phyloP scores from a whole-genome alignment of 352 stramenopile genomes.

The Phytophthora melonis region DNA sequence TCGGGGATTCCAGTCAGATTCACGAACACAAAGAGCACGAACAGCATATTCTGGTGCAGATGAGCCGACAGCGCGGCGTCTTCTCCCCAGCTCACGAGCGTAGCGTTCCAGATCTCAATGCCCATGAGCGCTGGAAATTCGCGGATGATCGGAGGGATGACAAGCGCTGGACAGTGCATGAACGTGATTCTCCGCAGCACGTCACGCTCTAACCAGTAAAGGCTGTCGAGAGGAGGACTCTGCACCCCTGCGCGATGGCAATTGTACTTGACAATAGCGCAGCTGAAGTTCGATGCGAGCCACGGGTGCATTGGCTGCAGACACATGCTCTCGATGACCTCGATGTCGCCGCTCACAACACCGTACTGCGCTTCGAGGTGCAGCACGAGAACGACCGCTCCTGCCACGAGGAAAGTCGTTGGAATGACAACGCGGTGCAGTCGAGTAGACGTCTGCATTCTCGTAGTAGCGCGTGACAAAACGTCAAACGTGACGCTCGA shows the following conservation, averaged over 20 bases:
- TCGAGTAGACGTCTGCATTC: not conserved
- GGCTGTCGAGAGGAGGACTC: not conserved
- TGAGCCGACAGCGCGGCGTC: constrained; percentile 42
- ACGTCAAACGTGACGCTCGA: not conserved
- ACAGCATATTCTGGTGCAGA: constrained; percentile 35
- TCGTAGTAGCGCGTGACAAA: not conserved
- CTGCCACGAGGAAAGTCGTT: constrained; percentile 5
- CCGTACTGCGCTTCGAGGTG: constrained; percentile 7
- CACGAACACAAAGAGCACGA: constrained; percentile 45
- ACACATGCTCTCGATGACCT: constrained; percentile 24
- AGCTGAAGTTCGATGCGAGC: constrained; percentile 46
- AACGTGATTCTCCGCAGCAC: constrained; percentile 46
- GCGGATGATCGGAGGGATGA: constrained; percentile 40
- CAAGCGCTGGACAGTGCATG: constrained; percentile 50
- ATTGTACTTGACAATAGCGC: constrained; percentile 49
- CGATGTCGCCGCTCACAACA: not conserved
- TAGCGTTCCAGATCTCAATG: constrained; percentile 68
- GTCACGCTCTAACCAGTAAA: constrained; percentile 33
- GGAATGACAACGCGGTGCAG: constrained; percentile 23
- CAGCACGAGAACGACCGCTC: constrained; percentile 3
- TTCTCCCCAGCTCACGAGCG: constrained; percentile 43
- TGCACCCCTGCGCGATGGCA: constrained; percentile 34
- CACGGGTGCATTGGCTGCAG: constrained; percentile 44
- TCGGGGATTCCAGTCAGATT: constrained; percentile 54
- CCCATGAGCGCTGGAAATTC: constrained; percentile 51